Percentiles rank a stretch among this genome's conserved stretches.
Evolutionary conservation across 2,329 filamentous ascomycete genomes (phyloP).

Genomic region (Hymenoscyphus fraxineus): DNA sequence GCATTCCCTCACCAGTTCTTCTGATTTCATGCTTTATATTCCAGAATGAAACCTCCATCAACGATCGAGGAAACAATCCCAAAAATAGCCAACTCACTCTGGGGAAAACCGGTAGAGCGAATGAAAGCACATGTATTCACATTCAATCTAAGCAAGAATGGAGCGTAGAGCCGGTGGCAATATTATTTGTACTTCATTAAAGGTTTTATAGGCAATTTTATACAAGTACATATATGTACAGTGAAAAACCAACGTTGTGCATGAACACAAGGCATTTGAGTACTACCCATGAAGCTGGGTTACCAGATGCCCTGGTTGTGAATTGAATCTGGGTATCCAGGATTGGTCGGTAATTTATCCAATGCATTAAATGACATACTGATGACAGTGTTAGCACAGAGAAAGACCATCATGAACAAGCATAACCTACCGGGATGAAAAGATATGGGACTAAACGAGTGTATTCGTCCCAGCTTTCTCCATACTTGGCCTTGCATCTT

Average conservation of each 20-base stretch:
- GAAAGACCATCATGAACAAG: background rate
- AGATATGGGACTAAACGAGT: constrained; percentile 76
- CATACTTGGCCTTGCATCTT: constrained; percentile 73
- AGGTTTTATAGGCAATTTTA: background rate
- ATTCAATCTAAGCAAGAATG: background rate
- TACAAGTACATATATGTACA: background rate
- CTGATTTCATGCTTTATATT: background rate
- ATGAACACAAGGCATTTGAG: background rate
- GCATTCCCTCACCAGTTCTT: background rate
- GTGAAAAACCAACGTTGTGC: background rate
- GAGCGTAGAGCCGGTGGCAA: background rate
- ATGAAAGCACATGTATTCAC: background rate
- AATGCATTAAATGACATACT: constrained; percentile 8
- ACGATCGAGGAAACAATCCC: constrained; percentile 1
- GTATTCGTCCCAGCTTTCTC: constrained; percentile 78
- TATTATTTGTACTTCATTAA: constrained; percentile 1
- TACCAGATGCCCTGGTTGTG: background rate
- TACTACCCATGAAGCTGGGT: background rate
- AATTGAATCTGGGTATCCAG: background rate
- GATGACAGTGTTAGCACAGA: background rate
- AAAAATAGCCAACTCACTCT: background rate
- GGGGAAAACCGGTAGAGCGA: background rate
- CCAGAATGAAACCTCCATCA: background rate
- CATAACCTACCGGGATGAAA: constrained; percentile 67
- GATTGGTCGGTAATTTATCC: background rate